Evolutionary conservation across 2,329 filamentous ascomycete species (phyloP), one percentile per base, ranked within the genome.

Genomic region (Botrytis galanthina): DNA sequence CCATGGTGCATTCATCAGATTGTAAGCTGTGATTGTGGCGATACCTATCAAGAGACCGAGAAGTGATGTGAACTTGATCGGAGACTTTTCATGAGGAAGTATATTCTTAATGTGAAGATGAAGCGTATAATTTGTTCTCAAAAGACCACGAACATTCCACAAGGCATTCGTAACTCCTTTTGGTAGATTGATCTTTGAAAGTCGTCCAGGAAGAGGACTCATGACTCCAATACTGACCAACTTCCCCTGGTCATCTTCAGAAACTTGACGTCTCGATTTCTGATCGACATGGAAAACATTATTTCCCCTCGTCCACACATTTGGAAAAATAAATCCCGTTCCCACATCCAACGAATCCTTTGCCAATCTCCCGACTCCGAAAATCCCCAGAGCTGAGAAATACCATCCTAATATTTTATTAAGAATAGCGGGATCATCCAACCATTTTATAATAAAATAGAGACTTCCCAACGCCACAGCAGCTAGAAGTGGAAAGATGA

Each of bases 371-470:
- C 90, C 86, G 26, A 96, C 86, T 75, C 93, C 93, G 75, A 92
- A 91, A n/a, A 97, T 83, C 0, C 93, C 93, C 80, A 95, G 90
- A 73, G 89, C 82, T 4, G 92, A 93, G 83, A 97, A 95, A 84
- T 98, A 98, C 79, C 88, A 90, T 57, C 93, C 91, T 35, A 98
- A 84, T 57, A 97, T 88, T 82, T 91, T 93, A 84, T 95, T 98
- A 79, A 98, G 83, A 35, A 97, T 84, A 18, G 90, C 86, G 0
- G 94, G 91, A 79, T 97, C 93, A 76, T 95, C 86, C 72, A 98
- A 88, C 88, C 92, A 96, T 81, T 97, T 94, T 80, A 98, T 94
- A 74, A 97, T 85, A 78, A 95, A 91, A 84, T 98, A 98, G 20
- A 98, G 86, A 8, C 90, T 90, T 60, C 90, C 87, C 14, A 98